Evolutionary conservation across 441 rosid species (phyloP), one percentile per base, ranked within the genome.

Genomic region (Jatropha podagrica): DNA sequence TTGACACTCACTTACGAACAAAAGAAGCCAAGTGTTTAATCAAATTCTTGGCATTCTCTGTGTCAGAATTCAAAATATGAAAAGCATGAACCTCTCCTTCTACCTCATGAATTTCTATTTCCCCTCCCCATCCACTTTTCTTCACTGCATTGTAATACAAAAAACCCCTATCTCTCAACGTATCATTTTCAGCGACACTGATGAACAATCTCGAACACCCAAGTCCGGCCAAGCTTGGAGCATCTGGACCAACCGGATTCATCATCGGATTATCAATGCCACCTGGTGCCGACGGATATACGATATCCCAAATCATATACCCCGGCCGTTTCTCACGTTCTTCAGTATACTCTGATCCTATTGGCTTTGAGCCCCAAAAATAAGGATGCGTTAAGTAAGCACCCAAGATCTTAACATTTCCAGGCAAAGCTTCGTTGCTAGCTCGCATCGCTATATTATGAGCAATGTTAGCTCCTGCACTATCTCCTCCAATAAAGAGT

Each of bases 341-440:
- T 8, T 14, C 65, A 3, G 9, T 66, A 0, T 59, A 17, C 66
- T 82, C 87, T 0, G 71, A 59, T 27, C 86, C 87, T 0, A 85
- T 48, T 15, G 88, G 77, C 69, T 82, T 48, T 1, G 90, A 82
- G 3, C 87, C 86, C 87, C 88, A 83, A 54, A 87, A 87, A 65
- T 76, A 59, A 4, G 87, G 86, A 49, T 87, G 87, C 1, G 85
- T 72, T 27, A 83, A 23, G 54, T 65, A 76, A 12, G 79, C 78
- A n/a, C 86, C 87, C 0, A 46, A 14, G 12, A 87, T 76, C 32
- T 74, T 74, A 2, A 78, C 79, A n/a, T 83, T 80, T 12, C 81
- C 74, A 2, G 60, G 52, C 71, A 87, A 48, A 0, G 37, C 56
- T 54, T 84, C 85, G 0, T 38, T 40, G 0, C 86, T 86, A 4